phyloP scores from a whole-genome alignment of 306 rosid genomes.

The Mimosa pudica region DNA sequence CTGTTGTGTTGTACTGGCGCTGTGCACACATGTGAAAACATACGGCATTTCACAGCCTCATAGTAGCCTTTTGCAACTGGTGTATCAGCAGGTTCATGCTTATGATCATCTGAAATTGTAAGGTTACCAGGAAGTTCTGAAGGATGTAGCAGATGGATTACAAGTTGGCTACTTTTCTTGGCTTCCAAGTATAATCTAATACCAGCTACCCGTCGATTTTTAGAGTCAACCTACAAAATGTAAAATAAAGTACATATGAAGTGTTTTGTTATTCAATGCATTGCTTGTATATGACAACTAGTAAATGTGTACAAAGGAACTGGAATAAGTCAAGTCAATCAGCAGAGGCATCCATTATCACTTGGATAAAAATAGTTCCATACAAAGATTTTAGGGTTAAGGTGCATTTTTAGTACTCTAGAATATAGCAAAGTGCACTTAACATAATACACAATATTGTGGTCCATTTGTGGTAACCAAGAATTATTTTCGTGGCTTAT shows the following conservation, averaged over 20 bases:
- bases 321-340: background rate
- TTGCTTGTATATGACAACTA: background rate
- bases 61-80: constrained; percentile 63
- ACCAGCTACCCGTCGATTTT: constrained; percentile 79
- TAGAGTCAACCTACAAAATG: constrained; percentile 63
- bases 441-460: too few relatives aligned
- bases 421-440: too few relatives aligned
- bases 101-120: constrained; percentile 58
- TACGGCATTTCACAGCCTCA: constrained; percentile 75
- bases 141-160: constrained; percentile 92
- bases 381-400: too few relatives aligned
- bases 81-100: constrained; percentile 51
- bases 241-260: background rate
- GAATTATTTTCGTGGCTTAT: too few relatives aligned
- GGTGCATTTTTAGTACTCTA: too few relatives aligned
- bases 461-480: too few relatives aligned
- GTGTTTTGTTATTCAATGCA: background rate
- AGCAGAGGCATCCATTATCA: background rate
- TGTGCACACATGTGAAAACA: constrained; percentile 85
- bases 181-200: constrained; percentile 85
- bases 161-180: constrained; percentile 64
- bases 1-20: constrained; percentile 69
- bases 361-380: background rate
- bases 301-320: background rate
- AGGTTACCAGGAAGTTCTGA: constrained; percentile 61